These are phyloP conservation scores for Agrocybe praecox DNA, from an alignment of 768 basidiomycete species.

Conservation along the genomic window DNA sequence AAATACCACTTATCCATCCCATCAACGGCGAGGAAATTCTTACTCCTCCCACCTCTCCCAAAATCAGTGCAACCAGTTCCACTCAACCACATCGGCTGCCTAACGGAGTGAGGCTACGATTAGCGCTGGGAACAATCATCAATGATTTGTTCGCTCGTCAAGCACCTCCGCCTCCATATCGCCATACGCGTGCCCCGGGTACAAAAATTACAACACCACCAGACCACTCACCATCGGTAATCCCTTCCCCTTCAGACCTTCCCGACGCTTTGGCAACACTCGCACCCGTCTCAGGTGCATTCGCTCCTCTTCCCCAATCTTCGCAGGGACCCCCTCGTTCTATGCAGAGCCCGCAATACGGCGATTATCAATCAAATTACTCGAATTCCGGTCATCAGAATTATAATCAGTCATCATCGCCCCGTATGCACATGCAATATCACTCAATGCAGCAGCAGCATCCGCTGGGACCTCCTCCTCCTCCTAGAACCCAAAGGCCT, in stretches of 20 bases:
- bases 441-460: conserved; percentile 15
- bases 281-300: conserved; percentile 31
- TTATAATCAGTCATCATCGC: conserved; percentile 4
- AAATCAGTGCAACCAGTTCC: conserved; percentile 34
- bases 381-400: conserved; percentile 13
- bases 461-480: conserved; percentile 17
- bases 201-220: conserved; percentile 24
- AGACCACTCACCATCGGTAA: conserved; percentile 22
- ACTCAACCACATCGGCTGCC: conserved; percentile 66
- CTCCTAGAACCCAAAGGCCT: conserved; percentile 12
- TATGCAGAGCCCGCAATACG: conserved; percentile 18
- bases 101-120: conserved; percentile 78
- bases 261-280: conserved; percentile 28
- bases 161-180: conserved; percentile 53
- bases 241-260: conserved; percentile 27
- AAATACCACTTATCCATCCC: conserved; percentile 68
- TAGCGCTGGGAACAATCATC: conserved; percentile 75
- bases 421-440: conserved; percentile 14
- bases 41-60: conserved; percentile 56
- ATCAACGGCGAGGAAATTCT: conserved; percentile 54
- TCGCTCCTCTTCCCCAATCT: conserved; percentile 16
- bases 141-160: conserved; percentile 83
- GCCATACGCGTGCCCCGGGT: conserved; percentile 35
- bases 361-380: conserved; percentile 11
- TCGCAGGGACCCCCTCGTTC: conserved; percentile 11